Conservation (phyloP, 306 rosid species). For the Calophaca sinica region DNA sequence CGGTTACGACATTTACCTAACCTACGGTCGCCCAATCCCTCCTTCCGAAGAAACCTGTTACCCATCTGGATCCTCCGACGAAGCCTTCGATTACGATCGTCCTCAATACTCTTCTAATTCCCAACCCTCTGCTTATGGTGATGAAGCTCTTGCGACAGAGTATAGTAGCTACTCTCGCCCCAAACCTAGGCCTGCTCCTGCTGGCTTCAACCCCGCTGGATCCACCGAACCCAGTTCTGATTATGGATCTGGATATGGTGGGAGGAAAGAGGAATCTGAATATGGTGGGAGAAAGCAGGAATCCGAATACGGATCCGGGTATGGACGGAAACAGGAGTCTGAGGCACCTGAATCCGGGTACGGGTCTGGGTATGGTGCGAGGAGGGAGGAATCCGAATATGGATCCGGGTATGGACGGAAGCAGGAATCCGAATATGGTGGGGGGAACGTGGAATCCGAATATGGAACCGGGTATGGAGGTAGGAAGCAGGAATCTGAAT, state of each 20-base stretch:
- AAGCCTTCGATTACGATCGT: conserved; percentile 73
- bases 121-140: conserved; percentile 77
- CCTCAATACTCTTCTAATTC: conserved; percentile 62
- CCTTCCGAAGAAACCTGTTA: conserved; percentile 77
- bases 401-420: conserved; percentile 10
- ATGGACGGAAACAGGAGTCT: conserved; percentile 32
- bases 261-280: conserved; percentile 21
- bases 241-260: conserved; percentile 27
- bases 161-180: conserved; percentile 75
- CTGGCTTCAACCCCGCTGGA: conserved; percentile 41
- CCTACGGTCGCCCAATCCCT: conserved; percentile 66
- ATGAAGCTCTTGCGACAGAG: conserved; percentile 70
- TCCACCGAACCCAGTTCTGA: conserved; percentile 17
- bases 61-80: conserved; percentile 48
- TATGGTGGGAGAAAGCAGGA: conserved; percentile 17
- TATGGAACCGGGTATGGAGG: conserved; percentile 45
- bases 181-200: conserved; percentile 60
- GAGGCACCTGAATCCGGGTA: conserved; percentile 39
- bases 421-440: conserved; percentile 40
- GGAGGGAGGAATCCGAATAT: conserved; percentile 34
- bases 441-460: conserved; percentile 12
- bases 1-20: conserved; percentile 61
- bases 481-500: conserved; percentile 36
- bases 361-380: neutral
- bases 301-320: conserved; percentile 38